These are phyloP conservation scores for Yamadazyma atmosphaerica DNA, from an alignment of 1,139 yeast genomes.

Conservation along the genomic window DNA sequence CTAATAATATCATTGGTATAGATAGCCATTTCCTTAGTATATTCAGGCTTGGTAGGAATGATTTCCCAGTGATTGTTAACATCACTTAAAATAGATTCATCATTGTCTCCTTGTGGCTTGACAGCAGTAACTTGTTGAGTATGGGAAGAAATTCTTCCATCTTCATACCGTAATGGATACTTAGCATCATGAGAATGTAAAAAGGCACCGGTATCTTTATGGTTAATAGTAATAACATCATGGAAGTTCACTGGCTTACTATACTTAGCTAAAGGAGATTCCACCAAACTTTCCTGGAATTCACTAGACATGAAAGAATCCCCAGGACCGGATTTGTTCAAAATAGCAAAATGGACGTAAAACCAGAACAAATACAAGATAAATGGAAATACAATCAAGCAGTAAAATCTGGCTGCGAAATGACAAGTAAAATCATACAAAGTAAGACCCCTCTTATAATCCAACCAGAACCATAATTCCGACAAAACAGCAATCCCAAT, in stretches of 20 bases:
- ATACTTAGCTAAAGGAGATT: slow-evolving; percentile 71
- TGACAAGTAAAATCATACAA: slow-evolving; percentile 62
- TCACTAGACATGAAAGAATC: slow-evolving; percentile 90
- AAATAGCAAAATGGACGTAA: slow-evolving; percentile 81
- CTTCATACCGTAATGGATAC: slow-evolving; percentile 93
- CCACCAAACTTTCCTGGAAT: slow-evolving; percentile 88
- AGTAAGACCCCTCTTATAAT: slow-evolving; percentile 67
- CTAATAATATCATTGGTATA: slow-evolving; percentile 70
- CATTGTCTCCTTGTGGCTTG: slow-evolving; percentile 25
- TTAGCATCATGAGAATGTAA: slow-evolving; percentile 75
- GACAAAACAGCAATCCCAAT: slow-evolving; percentile 82
- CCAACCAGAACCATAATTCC: slow-evolving; percentile 87
- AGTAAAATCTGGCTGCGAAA: slow-evolving; percentile 71
- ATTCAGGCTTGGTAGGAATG: slow-evolving; percentile 55
- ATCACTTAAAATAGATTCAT: slow-evolving; percentile 51
- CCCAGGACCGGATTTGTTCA: slow-evolving; percentile 91
- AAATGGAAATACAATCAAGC: slow-evolving; percentile 80
- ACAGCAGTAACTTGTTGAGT: slow-evolving; percentile 93
- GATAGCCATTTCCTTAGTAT: slow-evolving; percentile 28
- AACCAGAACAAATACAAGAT: slow-evolving; percentile 88
- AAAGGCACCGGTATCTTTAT: slow-evolving; percentile 70
- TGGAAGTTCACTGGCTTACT: slow-evolving; percentile 73
- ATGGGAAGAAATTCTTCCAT: slow-evolving; percentile 92
- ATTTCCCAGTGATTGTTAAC: slow-evolving; percentile 85
- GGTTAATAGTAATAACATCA: slow-evolving; percentile 75